Base-by-base conservation (phyloP, 768 basidiomycete genomes). In the Hirschioporus abietinus region DNA sequence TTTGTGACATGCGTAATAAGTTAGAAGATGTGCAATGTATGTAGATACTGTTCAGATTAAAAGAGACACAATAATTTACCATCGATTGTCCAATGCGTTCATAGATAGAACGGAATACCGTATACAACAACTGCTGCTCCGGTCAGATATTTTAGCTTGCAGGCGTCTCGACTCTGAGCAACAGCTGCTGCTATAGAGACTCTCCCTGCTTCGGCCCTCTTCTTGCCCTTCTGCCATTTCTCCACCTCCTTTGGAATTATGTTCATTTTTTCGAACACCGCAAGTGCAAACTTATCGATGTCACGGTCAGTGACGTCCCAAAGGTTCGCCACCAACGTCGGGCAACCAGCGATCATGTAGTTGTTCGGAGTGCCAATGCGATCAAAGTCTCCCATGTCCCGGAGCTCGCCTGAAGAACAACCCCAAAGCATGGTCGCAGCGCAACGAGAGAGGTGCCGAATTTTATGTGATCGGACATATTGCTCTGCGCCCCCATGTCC, bases 231-330 rank as follows among this genome's bases (percentile, higher is more conserved):
- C 57, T 59, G 60, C 74, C 71, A 72, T 27, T 34, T 63, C 1
- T 57, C 64, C 15, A 78, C 74, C 12, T 68, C 68, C 5, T 71
- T 72, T 7, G 76, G 68, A 0, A 79, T 77, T 58, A 98, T 78
- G 1, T 79, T 79, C 27, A 96, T 75, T 70, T 87, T 84, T 69
- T 89, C 87, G 71, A 97, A 90, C 18, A 97, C 95, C 0, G 88
- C 80, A 68, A 90, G 86, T 1, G 95, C 90, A 69, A 97, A 88
- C 70, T 92, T 92, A 81, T 99, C 96, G 71, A 99, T 96, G 73
- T 99, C 97, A 60, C 89, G 86, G 79, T 99, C 97, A 0, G 96
- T 99, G 8, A 99, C 97, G 72, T 99, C 97, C 97, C 97, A 99
- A 5, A 99, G 80, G 72, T 96, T 98, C 0, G 93, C 97, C 15